Conservation (phyloP, 2,329 filamentous ascomycete genomes). For the Bipolaris zeicola region DNA sequence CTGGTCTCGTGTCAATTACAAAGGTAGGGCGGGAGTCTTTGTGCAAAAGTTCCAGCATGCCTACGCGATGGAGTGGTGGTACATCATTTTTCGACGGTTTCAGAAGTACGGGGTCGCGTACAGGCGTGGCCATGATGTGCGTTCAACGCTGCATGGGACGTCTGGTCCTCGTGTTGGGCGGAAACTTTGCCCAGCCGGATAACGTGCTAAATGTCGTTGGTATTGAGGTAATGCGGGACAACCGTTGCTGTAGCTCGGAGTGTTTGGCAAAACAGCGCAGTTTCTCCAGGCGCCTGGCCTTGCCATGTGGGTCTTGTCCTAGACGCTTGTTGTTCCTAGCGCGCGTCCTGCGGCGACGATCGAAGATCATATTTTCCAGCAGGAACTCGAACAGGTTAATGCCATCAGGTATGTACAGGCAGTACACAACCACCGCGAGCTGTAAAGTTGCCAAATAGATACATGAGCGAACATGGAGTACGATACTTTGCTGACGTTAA, state of each 20-base stretch:
- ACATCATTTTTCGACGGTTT: constrained; percentile 7
- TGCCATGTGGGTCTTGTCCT: constrained; percentile 9
- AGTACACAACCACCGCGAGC: neutral
- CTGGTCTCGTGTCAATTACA: constrained; percentile 16
- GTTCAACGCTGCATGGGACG: constrained; percentile 4
- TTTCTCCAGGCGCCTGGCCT: constrained; percentile 3
- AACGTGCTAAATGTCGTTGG: neutral
- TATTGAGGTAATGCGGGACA: constrained; percentile 4
- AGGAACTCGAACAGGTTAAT: neutral
- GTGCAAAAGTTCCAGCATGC: constrained; percentile 30
- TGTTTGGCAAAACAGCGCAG: constrained; percentile 4
- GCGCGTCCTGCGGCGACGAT: neutral
- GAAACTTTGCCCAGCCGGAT: neutral
- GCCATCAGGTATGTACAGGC: neutral
- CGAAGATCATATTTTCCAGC: neutral
- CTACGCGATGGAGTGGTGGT: constrained; percentile 16
- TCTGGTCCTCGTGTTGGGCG: constrained; percentile 5
- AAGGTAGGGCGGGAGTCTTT: constrained; percentile 29
- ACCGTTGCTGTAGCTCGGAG: neutral
- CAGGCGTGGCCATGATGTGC: constrained; percentile 2
- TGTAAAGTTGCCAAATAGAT: neutral
- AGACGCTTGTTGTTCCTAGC: constrained; percentile 4
- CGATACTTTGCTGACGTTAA: neutral
- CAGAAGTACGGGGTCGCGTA: constrained; percentile 5
- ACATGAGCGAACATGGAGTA: neutral